Base-by-base conservation (phyloP, 352 stramenopile genomes). In the Hyaloperonospora arabidopsidis region DNA sequence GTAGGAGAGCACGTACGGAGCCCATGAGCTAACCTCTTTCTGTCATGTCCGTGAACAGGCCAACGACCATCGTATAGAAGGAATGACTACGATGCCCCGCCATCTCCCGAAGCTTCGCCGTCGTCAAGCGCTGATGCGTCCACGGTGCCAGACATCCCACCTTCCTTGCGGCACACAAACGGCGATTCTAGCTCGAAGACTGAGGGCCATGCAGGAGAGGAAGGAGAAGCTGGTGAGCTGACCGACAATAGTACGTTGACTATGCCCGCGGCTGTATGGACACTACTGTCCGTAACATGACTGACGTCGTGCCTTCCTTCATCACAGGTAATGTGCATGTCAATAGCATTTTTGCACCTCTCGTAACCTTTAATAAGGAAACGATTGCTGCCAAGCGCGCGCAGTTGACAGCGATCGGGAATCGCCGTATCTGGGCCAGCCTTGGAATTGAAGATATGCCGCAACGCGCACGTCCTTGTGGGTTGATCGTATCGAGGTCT, bases 361-460 rank as follows among this genome's bases (percentile, higher is more conserved):
- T 93, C 15, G 79, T 87, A 34, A 80, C 64, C 44, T 89, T 90
- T 47, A 73, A 89, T 48, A 87, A 86, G 49, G 79, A 93, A 29
- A 74, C 80, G 7, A 76, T 93, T 21, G 79, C 83, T n/a, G 77
- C 77, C 14, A 93, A 93, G 48, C 80, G 83, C 15, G 78, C 80
- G 11, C 78, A 91, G 52, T 65, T 93, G 6, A 65, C 76, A 28
- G 78, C 76, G 25, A 62, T 90, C 3, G 79, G 75, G 28, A 93
- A 91, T 32, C 78, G 79, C 12, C 76, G 83, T 17, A 90, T 93
- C 36, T 93, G 83, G 83, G 77, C 83, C 39, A 93, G 79, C 47
- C 69, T 93, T 11, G 83, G 83, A n/a, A 59, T 93, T 5, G 76
- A 91, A 56, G 83, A 93, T 52, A 89, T 89, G 51, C 59, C 64